Percentiles rank a stretch among this genome's conserved stretches.
These are phyloP conservation scores for Aphanomyces astaci DNA, from an alignment of 352 stramenopile genomes.

Conservation along the genomic window DNA sequence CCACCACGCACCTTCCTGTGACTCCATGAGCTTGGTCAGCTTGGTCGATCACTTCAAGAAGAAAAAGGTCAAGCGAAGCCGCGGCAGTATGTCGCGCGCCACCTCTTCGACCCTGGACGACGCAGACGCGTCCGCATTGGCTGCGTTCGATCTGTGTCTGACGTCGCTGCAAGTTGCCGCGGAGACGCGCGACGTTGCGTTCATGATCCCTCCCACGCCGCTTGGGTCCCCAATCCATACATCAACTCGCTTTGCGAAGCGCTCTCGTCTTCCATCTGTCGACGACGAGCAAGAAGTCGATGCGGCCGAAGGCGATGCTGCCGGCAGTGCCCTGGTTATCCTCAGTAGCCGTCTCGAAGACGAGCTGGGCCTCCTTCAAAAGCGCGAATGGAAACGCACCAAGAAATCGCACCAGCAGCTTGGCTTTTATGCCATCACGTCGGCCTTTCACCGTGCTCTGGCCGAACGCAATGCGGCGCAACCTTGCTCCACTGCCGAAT, in stretches of 20 bases:
- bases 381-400: constrained; percentile 33
- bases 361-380: constrained; percentile 51
- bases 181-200: constrained; percentile 55
- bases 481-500: not conserved
- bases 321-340: constrained; percentile 43
- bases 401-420: constrained; percentile 36
- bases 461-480: constrained; percentile 37
- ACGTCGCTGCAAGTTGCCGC: constrained; percentile 61
- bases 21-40: constrained; percentile 9
- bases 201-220: constrained; percentile 59
- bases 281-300: not conserved
- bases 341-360: constrained; percentile 67
- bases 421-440: constrained; percentile 72
- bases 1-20: not conserved
- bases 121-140: not conserved
- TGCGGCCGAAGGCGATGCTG: not conserved
- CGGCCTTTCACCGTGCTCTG: constrained; percentile 67
- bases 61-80: constrained; percentile 23
- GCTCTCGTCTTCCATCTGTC: constrained; percentile 47
- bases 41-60: constrained; percentile 19
- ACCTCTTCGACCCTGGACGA: not conserved
- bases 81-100: constrained; percentile 1
- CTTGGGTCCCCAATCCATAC: constrained; percentile 51
- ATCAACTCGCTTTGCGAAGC: constrained; percentile 40
- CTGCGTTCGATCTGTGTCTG: constrained; percentile 10